These are phyloP conservation scores for Turritis glabra DNA, from an alignment of 345 rosid genomes.

Conservation along the genomic window DNA sequence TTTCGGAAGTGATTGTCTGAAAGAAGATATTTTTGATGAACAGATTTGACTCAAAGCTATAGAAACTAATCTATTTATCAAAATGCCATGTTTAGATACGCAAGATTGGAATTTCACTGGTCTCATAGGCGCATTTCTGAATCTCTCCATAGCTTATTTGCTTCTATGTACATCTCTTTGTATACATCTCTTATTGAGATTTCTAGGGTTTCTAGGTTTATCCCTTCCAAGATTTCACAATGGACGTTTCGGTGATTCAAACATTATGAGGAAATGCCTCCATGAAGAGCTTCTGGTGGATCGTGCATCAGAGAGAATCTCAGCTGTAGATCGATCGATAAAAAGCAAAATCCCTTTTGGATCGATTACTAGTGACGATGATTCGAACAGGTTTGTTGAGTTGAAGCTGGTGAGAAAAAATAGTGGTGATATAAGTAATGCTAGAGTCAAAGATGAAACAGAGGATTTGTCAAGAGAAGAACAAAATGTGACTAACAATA, in stretches of 20 bases:
- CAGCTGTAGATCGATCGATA: slow-evolving; percentile 45
- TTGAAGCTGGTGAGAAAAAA: slow-evolving; percentile 23
- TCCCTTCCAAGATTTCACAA: slow-evolving; percentile 57
- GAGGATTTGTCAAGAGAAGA: slow-evolving; percentile 29
- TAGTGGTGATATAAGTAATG: slow-evolving; percentile 21
- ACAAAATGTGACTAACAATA: slow-evolving; percentile 21
- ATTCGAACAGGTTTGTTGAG: slow-evolving; percentile 14
- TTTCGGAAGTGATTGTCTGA: neutral
- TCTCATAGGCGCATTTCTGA: slow-evolving; percentile 59
- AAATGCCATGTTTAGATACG: slow-evolving; percentile 50
- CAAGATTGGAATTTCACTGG: slow-evolving; percentile 51
- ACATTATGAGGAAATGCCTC: slow-evolving; percentile 35
- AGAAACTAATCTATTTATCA: neutral
- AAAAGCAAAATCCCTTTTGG: slow-evolving; percentile 53
- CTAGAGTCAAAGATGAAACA: slow-evolving; percentile 37
- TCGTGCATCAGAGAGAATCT: slow-evolving; percentile 44
- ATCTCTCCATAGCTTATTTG: slow-evolving; percentile 52
- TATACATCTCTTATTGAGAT: slow-evolving; percentile 48
- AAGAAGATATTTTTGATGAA: neutral
- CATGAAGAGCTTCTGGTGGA: slow-evolving; percentile 31
- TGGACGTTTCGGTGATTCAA: slow-evolving; percentile 48
- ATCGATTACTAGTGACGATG: slow-evolving; percentile 39
- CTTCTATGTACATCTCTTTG: slow-evolving; percentile 57
- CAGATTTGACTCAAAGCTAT: neutral
- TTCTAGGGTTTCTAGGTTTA: slow-evolving; percentile 53